Conservation (phyloP, 1,284 basidiomycete genomes). For the Coniferiporia weirii region DNA sequence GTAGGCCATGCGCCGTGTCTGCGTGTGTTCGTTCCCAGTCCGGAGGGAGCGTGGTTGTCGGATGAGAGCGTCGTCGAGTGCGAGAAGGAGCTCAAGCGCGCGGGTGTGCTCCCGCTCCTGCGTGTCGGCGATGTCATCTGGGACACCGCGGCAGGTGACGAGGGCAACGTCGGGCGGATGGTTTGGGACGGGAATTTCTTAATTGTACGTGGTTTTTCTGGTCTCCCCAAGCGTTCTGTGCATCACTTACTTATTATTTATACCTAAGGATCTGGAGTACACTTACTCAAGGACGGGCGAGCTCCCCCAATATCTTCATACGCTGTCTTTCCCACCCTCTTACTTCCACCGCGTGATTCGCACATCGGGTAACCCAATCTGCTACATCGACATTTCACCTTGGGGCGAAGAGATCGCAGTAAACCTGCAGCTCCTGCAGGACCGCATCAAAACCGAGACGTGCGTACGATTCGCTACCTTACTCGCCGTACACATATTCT, state of each 20-base stretch:
- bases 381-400: slow-evolving; percentile 64
- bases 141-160: slow-evolving; percentile 77
- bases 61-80: slow-evolving; percentile 73
- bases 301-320: slow-evolving; percentile 68
- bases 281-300: slow-evolving; percentile 69
- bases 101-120: slow-evolving; percentile 54
- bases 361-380: slow-evolving; percentile 62
- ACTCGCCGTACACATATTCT: slow-evolving; percentile 10
- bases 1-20: slow-evolving; percentile 65
- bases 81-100: slow-evolving; percentile 67
- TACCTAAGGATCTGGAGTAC: slow-evolving; percentile 69
- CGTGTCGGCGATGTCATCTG: slow-evolving; percentile 74
- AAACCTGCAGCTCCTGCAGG: slow-evolving; percentile 71
- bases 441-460: slow-evolving; percentile 75
- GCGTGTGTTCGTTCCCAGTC: slow-evolving; percentile 74
- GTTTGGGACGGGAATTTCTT: slow-evolving; percentile 82
- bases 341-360: slow-evolving; percentile 81
- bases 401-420: slow-evolving; percentile 71
- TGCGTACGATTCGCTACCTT: slow-evolving; percentile 33
- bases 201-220: slow-evolving; percentile 45
- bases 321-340: slow-evolving; percentile 71
- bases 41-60: slow-evolving; percentile 76
- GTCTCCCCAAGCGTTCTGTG: slow-evolving; percentile 9
- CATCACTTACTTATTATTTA: not conserved
- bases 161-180: slow-evolving; percentile 71